A percentile compares a stretch with the other conserved stretches of the same genome.
Conservation (phyloP, 495 filamentous ascomycete genomes). For the Tuber indicum region DNA sequence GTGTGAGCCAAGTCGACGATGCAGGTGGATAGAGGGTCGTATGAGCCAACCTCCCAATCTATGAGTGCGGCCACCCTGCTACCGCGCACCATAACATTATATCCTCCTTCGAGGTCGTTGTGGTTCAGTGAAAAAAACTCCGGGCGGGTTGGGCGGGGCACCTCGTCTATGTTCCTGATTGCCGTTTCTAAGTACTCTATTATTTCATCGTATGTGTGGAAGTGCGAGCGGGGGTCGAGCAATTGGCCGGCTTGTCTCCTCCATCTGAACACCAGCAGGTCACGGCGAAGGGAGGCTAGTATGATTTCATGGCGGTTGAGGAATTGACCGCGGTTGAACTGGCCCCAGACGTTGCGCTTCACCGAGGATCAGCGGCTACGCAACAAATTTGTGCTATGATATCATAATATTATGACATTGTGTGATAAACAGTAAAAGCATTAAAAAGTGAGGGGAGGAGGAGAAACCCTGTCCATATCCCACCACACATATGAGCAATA, state of each 20-base stretch:
- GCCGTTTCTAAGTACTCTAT: not conserved
- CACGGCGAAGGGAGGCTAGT: not conserved
- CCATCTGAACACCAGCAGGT: not conserved
- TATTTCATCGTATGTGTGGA: not conserved
- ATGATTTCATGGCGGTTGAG: not conserved
- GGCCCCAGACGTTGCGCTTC: not conserved
- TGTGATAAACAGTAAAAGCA: not conserved
- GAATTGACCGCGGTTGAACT: not conserved
- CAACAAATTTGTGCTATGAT: not conserved
- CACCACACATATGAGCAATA: not conserved
- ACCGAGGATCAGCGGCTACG: not conserved
- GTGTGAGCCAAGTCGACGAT: too few species aligned
- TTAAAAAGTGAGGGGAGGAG: not conserved
- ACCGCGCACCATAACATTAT: too few species aligned
- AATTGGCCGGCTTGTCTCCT: not conserved
- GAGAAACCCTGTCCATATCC: not conserved
- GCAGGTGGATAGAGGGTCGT: too few species aligned
- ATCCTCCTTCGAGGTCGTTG: conserved; percentile 1
- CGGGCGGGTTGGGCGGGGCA: too few species aligned
- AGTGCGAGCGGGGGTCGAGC: not conserved
- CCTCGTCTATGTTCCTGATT: not conserved
- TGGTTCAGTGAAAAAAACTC: conserved; percentile 1
- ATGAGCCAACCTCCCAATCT: not conserved
- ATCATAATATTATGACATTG: not conserved
- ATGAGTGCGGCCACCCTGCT: too few species aligned